Percentiles rank a stretch among this genome's conserved stretches.
These are phyloP conservation scores for Ceratobasidium sp. DNA, from an alignment of 1,284 basidiomycete genomes.

Conservation along the genomic window DNA sequence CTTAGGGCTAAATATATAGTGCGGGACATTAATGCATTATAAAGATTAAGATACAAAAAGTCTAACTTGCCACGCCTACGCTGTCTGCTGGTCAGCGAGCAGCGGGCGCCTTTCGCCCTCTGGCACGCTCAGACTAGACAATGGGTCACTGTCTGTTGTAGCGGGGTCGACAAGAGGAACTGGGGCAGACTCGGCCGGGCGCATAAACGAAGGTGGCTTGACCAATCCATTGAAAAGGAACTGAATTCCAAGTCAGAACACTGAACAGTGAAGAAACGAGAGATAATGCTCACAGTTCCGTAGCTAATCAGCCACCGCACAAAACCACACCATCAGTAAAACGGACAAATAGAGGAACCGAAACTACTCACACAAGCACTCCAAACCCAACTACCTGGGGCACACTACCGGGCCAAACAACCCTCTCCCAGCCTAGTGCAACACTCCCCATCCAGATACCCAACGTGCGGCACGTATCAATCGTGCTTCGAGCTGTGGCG, in stretches of 20 bases:
- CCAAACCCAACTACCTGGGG: slow-evolving; percentile 89
- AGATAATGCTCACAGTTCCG: slow-evolving; percentile 46
- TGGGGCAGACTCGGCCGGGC: slow-evolving; percentile 49
- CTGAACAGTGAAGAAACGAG: no score
- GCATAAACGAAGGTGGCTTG: slow-evolving; percentile 65
- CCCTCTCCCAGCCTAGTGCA: slow-evolving; percentile 88
- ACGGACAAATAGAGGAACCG: not conserved
- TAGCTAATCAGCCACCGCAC: slow-evolving; percentile 38
- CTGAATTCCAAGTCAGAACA: no score
- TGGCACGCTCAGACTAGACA: slow-evolving; percentile 7
- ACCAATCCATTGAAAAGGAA: slow-evolving; percentile 82
- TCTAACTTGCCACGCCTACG: no score
- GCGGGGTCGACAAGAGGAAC: slow-evolving; percentile 41
- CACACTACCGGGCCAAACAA: slow-evolving; percentile 81
- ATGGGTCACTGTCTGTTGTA: slow-evolving; percentile 22
- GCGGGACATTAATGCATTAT: no score
- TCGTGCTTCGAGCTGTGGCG: slow-evolving; percentile 86
- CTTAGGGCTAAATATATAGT: no score
- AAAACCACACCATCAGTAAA: slow-evolving; percentile 2
- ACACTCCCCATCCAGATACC: slow-evolving; percentile 90
- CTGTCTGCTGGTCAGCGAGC: slow-evolving; percentile 1
- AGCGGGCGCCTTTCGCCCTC: slow-evolving; percentile 27
- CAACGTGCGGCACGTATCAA: slow-evolving; percentile 94
- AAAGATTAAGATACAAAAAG: no score
- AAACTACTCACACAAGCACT: slow-evolving; percentile 77